Conservation (phyloP, 495 filamentous ascomycete species). For the Rusavskia elegans region DNA sequence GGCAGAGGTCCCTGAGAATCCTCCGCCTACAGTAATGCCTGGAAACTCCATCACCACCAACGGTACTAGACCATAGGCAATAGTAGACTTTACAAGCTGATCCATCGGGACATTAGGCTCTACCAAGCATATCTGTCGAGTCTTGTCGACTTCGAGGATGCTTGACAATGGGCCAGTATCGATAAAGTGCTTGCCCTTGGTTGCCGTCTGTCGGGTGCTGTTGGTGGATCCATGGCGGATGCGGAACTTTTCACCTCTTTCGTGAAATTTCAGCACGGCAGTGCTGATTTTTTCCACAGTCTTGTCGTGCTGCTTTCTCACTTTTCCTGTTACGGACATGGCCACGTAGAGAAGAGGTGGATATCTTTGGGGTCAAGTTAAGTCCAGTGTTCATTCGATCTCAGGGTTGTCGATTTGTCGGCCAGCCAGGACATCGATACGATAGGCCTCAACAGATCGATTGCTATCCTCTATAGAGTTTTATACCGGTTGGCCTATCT, state of each 20-base stretch:
- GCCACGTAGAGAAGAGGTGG: no score
- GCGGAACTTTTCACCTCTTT: slow-evolving; percentile 37
- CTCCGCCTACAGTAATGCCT: slow-evolving; percentile 41
- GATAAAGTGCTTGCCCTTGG: slow-evolving; percentile 29
- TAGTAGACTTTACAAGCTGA: slow-evolving; percentile 25
- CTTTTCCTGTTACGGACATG: no score
- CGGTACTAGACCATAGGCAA: slow-evolving; percentile 27
- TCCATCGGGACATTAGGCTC: slow-evolving; percentile 41
- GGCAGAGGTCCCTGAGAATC: slow-evolving; percentile 37
- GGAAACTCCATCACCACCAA: slow-evolving; percentile 44
- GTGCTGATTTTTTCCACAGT: no score
- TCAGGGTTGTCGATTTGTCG: no score
- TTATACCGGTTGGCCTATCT: no score
- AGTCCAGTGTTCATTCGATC: no score
- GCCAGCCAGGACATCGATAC: no score
- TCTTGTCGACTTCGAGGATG: slow-evolving; percentile 35
- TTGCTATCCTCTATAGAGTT: no score
- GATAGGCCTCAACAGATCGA: no score
- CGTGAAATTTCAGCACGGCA: no score
- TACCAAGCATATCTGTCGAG: slow-evolving; percentile 25
- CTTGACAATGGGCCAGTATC: slow-evolving; percentile 38
- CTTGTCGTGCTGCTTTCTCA: no score
- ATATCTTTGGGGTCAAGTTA: no score
- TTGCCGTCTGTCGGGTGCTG: slow-evolving; percentile 39
- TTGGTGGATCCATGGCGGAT: slow-evolving; percentile 71